Evolutionary conservation across 148 eudicot genomes (phyloP).

Genomic region (Cornus kousa): DNA sequence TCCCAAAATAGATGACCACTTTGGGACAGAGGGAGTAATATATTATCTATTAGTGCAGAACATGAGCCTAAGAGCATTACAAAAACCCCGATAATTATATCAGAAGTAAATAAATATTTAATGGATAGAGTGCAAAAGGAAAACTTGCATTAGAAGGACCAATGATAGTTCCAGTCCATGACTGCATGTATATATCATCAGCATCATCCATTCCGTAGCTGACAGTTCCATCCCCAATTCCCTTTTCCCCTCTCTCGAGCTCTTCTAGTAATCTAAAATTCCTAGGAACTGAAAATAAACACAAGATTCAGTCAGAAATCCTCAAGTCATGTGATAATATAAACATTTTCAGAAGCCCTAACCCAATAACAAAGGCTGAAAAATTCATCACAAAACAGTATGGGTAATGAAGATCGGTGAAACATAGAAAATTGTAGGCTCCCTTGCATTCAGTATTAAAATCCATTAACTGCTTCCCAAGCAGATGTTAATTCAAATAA

Average conservation of each 20-base stretch:
- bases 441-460: too few relatives aligned
- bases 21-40: too few relatives aligned
- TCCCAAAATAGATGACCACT: too few relatives aligned
- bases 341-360: background rate
- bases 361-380: background rate
- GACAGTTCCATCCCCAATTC: conserved; percentile 52
- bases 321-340: background rate
- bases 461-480: too few relatives aligned
- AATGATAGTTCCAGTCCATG: conserved; percentile 52
- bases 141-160: conserved; percentile 46
- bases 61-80: background rate
- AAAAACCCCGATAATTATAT: background rate
- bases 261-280: conserved; percentile 44
- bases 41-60: background rate
- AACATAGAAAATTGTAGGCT: too few relatives aligned
- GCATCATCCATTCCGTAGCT: conserved; percentile 55
- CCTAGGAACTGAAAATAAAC: conserved; percentile 35
- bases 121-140: background rate
- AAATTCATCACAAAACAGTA: too few relatives aligned
- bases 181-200: conserved; percentile 47
- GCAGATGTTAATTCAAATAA: too few relatives aligned
- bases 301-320: background rate
- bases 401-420: too few relatives aligned
- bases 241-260: conserved; percentile 53
- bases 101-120: background rate